These are phyloP conservation scores for Tetracentron sinense DNA, from an alignment of 164 flowering plant species.

Conservation along the genomic window DNA sequence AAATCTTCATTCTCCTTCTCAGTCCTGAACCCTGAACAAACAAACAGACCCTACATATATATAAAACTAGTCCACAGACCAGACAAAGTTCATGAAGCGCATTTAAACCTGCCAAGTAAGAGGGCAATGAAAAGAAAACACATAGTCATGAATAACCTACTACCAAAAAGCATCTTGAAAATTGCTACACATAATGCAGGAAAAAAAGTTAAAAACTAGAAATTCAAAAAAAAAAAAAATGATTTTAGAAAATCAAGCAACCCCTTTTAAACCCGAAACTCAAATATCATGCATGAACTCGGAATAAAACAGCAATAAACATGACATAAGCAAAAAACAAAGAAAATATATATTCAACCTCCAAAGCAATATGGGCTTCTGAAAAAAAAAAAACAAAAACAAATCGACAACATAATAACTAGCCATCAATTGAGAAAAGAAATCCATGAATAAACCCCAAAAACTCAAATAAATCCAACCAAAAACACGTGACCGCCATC, in stretches of 20 bases:
- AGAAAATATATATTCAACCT: no score
- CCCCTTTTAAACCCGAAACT: background rate
- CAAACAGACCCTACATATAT: background rate
- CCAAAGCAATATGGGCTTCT: background rate
- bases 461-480: background rate
- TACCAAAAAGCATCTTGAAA: no score
- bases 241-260: no score
- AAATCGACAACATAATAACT: background rate
- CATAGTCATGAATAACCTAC: no score
- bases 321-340: background rate
- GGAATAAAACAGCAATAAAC: no score
- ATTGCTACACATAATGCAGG: background rate
- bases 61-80: slow-evolving; percentile 2
- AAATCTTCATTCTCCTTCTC: slow-evolving; percentile 39
- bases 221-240: background rate
- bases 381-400: background rate
- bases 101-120: background rate
- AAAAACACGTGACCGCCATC: background rate
- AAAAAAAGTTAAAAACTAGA: no score
- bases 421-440: background rate
- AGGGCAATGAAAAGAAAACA: background rate
- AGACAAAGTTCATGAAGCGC: background rate
- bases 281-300: background rate
- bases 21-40: slow-evolving; percentile 4
- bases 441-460: no score